phyloP scores from a whole-genome alignment of 1,284 basidiomycete species.

The Ganoderma lucidum region DNA sequence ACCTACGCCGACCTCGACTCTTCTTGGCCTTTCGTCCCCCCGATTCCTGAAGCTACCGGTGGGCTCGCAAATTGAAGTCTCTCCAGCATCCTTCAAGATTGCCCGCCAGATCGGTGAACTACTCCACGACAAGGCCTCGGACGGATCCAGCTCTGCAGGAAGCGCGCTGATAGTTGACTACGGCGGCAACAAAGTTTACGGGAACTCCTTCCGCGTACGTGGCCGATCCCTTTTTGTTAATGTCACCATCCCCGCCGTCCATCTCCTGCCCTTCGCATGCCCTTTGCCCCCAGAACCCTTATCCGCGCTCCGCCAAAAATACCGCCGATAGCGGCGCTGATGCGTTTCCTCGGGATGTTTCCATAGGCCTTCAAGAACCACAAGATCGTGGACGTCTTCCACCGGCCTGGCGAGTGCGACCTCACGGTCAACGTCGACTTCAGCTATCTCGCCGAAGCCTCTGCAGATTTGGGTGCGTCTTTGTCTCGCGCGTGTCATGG shows the following conservation, averaged over 20 bases:
- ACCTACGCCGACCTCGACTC: conserved; percentile 69
- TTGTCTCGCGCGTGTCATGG: conserved; percentile 6
- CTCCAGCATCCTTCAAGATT: conserved; percentile 72
- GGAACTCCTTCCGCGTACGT: conserved; percentile 83
- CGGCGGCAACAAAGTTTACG: conserved; percentile 78
- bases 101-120: conserved; percentile 74
- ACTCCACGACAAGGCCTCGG: conserved; percentile 44
- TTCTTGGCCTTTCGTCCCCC: conserved; percentile 74
- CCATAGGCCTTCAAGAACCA: conserved; percentile 89
- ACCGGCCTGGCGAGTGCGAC: conserved; percentile 88
- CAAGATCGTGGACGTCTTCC: conserved; percentile 86
- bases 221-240: neutral
- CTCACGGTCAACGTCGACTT: conserved; percentile 98
- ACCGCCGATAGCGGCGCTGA: conserved; percentile 77
- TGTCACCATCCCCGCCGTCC: neutral
- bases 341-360: conserved; percentile 8
- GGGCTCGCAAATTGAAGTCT: conserved; percentile 83
- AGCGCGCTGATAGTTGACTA: conserved; percentile 93
- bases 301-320: conserved; percentile 46
- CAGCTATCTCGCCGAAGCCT: conserved; percentile 83
- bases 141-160: conserved; percentile 56
- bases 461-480: conserved; percentile 66
- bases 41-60: conserved; percentile 73
- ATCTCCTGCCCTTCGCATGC: neutral
- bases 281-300: neutral